These are phyloP conservation scores for Balamuthia mandrillaris DNA, from an alignment of 208 protist genomes.

Conservation along the genomic window DNA sequence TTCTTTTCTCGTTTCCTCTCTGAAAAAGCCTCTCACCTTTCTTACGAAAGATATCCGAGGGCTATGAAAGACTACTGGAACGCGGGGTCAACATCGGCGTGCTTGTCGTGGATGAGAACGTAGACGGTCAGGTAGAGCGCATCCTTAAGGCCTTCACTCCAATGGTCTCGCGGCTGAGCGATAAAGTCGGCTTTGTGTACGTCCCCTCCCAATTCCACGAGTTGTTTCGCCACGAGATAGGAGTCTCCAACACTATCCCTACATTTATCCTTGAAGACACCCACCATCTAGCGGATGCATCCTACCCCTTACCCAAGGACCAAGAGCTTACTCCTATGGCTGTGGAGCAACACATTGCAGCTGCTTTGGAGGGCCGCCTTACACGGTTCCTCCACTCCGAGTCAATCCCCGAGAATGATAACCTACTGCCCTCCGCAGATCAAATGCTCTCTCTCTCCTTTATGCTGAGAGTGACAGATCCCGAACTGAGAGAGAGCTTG, in stretches of 20 bases:
- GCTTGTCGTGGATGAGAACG: background rate
- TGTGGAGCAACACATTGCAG: background rate
- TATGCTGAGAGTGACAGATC: slow-evolving; percentile 47
- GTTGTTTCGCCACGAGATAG: background rate
- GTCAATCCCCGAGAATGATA: slow-evolving; percentile 42
- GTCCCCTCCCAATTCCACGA: background rate
- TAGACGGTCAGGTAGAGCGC: background rate
- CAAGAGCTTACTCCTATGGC: background rate
- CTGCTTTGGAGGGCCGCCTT: slow-evolving; percentile 19
- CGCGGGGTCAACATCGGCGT: background rate
- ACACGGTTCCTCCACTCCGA: slow-evolving; percentile 42
- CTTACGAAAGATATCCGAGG: background rate
- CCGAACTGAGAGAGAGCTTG: slow-evolving; percentile 55
- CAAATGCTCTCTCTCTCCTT: slow-evolving; percentile 56
- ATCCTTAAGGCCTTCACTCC: background rate
- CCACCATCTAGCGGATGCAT: background rate
- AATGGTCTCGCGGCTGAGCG: background rate
- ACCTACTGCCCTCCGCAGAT: slow-evolving; percentile 41
- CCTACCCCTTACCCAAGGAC: background rate
- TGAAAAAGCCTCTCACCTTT: background rate
- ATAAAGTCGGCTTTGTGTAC: slow-evolving; percentile 24
- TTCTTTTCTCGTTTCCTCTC: background rate
- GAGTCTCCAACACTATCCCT: background rate
- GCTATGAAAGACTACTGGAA: background rate
- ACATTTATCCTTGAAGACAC: background rate